Percentiles rank a stretch among this genome's conserved stretches.
These are phyloP conservation scores for Cladosporium colombiae DNA, from an alignment of 2,329 filamentous ascomycete species.

Conservation along the genomic window DNA sequence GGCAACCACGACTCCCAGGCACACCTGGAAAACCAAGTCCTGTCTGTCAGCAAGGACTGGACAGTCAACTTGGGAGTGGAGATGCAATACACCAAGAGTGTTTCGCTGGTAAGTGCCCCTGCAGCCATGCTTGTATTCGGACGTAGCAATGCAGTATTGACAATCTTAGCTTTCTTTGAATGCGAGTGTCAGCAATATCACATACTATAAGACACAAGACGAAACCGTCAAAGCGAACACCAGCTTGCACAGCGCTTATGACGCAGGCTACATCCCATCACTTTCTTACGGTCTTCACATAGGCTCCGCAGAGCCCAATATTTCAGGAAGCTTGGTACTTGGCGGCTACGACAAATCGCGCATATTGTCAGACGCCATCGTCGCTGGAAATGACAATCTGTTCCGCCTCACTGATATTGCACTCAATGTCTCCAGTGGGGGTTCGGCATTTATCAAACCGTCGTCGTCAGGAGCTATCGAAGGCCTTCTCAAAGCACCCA, in stretches of 20 bases:
- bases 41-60: slow-evolving; percentile 21
- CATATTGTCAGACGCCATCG: slow-evolving; percentile 17
- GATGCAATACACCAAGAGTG: slow-evolving; percentile 19
- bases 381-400: slow-evolving; percentile 20
- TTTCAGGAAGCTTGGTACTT: slow-evolving; percentile 22
- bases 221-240: slow-evolving; percentile 11
- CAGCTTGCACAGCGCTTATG: slow-evolving; percentile 22
- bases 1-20: background rate
- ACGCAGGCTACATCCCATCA: slow-evolving; percentile 21
- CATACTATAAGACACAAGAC: slow-evolving; percentile 1
- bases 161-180: slow-evolving; percentile 22
- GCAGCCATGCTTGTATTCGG: background rate
- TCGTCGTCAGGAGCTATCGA: slow-evolving; percentile 26
- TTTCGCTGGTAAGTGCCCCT: slow-evolving; percentile 22
- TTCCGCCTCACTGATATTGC: slow-evolving; percentile 43
- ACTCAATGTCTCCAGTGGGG: slow-evolving; percentile 45
- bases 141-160: background rate
- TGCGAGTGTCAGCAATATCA: slow-evolving; percentile 14
- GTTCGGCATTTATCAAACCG: slow-evolving; percentile 39
- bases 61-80: slow-evolving; percentile 16
- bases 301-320: slow-evolving; percentile 21
- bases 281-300: slow-evolving; percentile 25
- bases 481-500: slow-evolving; percentile 13
- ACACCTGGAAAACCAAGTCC: slow-evolving; percentile 8
- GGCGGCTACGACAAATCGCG: slow-evolving; percentile 28